Percentiles rank a stretch among this genome's conserved stretches.
Evolutionary conservation across 768 basidiomycete species (phyloP).

Genomic region (Trametes gibbosa): DNA sequence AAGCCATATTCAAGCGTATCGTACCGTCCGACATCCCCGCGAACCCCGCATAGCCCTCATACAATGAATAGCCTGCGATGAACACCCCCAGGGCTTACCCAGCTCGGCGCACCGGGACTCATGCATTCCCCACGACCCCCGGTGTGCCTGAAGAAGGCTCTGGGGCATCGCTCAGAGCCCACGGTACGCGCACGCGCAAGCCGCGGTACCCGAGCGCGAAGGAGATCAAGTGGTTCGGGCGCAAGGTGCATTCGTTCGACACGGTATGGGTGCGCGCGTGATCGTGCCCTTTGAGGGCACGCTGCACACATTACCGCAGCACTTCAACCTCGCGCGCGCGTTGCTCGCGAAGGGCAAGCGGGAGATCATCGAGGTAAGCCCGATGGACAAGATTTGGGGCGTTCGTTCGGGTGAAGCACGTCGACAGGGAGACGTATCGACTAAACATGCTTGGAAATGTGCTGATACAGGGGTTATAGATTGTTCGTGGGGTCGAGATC

Average conservation of each 20-base stretch:
- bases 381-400: constrained; percentile 61
- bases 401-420: constrained; percentile 50
- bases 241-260: constrained; percentile 47
- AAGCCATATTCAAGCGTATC: constrained; percentile 41
- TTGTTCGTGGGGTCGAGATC: neutral
- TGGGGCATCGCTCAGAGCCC: no score
- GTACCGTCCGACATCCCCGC: constrained; percentile 30
- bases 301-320: constrained; percentile 53
- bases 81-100: no score
- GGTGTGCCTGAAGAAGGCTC: no score
- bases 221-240: constrained; percentile 51
- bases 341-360: constrained; percentile 48
- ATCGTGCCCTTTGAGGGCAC: constrained; percentile 57
- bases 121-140: no score
- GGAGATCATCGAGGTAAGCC: constrained; percentile 56
- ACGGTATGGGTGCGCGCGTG: constrained; percentile 45
- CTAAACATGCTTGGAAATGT: constrained; percentile 54
- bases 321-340: constrained; percentile 38
- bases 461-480: constrained; percentile 42
- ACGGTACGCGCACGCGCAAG: neutral
- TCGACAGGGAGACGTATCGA: constrained; percentile 45
- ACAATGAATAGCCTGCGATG: neutral
- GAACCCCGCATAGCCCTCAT: constrained; percentile 22
- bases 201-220: constrained; percentile 32
- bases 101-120: no score